Conservation (phyloP, 768 basidiomycete species). For the Strobilomyces confusus region DNA sequence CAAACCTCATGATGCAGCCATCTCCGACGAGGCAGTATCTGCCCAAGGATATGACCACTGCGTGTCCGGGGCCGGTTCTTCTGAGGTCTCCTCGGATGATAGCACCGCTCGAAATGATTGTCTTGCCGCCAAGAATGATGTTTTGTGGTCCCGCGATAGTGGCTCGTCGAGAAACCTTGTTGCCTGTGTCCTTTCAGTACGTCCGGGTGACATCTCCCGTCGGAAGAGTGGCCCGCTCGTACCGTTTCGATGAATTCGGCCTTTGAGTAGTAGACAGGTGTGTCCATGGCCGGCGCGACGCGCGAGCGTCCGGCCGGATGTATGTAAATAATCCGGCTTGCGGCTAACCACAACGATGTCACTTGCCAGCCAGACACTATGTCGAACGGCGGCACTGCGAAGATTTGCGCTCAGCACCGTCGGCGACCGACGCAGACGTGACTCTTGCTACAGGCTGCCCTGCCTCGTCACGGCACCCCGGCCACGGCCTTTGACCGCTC, state of each 20-base stretch:
- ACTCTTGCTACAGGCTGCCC: conserved; percentile 2
- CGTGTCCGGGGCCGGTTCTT: conserved; percentile 84
- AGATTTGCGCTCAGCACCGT: conserved; percentile 3
- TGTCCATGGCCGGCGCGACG: conserved; percentile 48
- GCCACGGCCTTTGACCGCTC: background rate
- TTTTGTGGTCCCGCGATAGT: conserved; percentile 92
- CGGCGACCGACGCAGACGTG: conserved; percentile 1
- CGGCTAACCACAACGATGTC: background rate
- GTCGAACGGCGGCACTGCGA: conserved; percentile 13
- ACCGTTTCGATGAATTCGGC: conserved; percentile 90
- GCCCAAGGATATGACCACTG: conserved; percentile 90
- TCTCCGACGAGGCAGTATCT: conserved; percentile 91
- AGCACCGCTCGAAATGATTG: conserved; percentile 85
- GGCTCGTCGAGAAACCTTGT: conserved; percentile 91
- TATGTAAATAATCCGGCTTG: too few species aligned
- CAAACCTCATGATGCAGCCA: conserved; percentile 80
- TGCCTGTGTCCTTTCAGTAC: conserved; percentile 75
- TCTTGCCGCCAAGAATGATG: conserved; percentile 96
- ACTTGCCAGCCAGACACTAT: conserved; percentile 4
- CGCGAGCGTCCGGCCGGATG: conserved; percentile 2
- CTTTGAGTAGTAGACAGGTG: conserved; percentile 74
- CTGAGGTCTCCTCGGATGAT: conserved; percentile 93
- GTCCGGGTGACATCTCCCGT: conserved; percentile 2
- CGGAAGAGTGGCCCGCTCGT: conserved; percentile 16
- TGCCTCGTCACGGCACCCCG: background rate